Evolutionary conservation across 352 stramenopile genomes (phyloP).

Genomic region (Phytophthora lateralis): DNA sequence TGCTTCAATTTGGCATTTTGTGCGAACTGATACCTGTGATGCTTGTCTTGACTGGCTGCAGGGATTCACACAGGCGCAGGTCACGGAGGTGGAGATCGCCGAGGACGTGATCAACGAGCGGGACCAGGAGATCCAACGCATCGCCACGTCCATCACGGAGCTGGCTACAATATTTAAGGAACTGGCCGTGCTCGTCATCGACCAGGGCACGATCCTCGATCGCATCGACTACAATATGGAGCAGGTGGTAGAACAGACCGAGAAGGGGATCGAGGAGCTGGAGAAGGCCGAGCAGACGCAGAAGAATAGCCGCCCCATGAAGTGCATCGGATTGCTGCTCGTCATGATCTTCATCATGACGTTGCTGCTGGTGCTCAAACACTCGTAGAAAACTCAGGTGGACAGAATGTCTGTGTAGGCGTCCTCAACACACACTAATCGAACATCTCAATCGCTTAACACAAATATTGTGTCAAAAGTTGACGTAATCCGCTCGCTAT

Average conservation of each 20-base stretch:
- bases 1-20: background rate
- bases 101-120: constrained; percentile 95
- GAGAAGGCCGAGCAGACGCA: constrained; percentile 99
- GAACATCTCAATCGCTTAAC: constrained; percentile 7
- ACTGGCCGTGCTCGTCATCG: constrained; percentile 99
- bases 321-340: constrained; percentile 93
- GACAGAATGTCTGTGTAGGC: constrained; percentile 9
- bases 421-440: background rate
- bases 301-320: constrained; percentile 97
- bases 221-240: constrained; percentile 99
- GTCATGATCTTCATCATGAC: constrained; percentile 95
- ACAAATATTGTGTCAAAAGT: constrained; percentile 32
- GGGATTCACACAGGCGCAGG: constrained; percentile 95
- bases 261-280: constrained; percentile 98
- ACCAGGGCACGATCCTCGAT: constrained; percentile 99
- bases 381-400: constrained; percentile 62
- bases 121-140: constrained; percentile 97
- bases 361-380: constrained; percentile 91
- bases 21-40: background rate
- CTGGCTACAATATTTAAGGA: constrained; percentile 99
- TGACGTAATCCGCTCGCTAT: constrained; percentile 17
- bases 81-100: constrained; percentile 96
- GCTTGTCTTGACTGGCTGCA: constrained; percentile 38
- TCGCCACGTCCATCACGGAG: constrained; percentile 99
- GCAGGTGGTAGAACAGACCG: constrained; percentile 98